Evolutionary conservation across 805 yeast species (phyloP), one percentile per base, ranked within the genome.

Genomic region (Suhomyces emberorum): DNA sequence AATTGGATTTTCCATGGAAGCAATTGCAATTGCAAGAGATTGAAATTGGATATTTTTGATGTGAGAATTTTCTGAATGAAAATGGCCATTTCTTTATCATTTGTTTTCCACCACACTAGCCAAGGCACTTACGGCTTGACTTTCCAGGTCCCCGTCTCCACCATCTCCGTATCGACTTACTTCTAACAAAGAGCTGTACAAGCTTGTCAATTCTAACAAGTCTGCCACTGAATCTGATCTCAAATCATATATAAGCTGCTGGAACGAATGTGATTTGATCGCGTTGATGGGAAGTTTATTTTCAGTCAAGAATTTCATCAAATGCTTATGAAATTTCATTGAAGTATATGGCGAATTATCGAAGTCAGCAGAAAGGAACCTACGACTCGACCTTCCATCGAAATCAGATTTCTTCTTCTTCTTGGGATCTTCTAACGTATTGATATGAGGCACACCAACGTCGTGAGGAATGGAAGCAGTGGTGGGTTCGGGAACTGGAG

Each of bases 221-320:
- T 75, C 81, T 2, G 51, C 42, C 3, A 76, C 55, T 1, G 76
- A 66, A 21, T 68, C 74, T 0, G 77, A 71, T 34, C 74, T 60
- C 41, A 76, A 58, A 28, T 76, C 76, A 46, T 65, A 69, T 11
- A 76, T 58, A 28, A 76, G 49, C 43, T 76, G 79, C 49, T 71
- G 72, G 47, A 76, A 76, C 7, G 76, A 62, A 15, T 61, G 69
- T 34, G 76, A 68, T 52, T 70, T 71, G n/a, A 74, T 69, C 7
- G 69, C 66, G 15, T 57, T 59, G 20, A 74, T 63, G 0, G 76
- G 66, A 8, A 76, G 54, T 47, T 73, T 74, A 52, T 76, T 72
- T n/a, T 75, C 80, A 11, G 70, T 62, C 25, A 76, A 51, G 39
- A 76, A 76, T 43, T 61, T 65, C 62, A 74, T 58, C 19, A 76